Percentiles rank a stretch among this genome's conserved stretches.
Evolutionary conservation across 2,329 filamentous ascomycete species (phyloP).

Genomic region (Neoscytalidium dimidiatum): DNA sequence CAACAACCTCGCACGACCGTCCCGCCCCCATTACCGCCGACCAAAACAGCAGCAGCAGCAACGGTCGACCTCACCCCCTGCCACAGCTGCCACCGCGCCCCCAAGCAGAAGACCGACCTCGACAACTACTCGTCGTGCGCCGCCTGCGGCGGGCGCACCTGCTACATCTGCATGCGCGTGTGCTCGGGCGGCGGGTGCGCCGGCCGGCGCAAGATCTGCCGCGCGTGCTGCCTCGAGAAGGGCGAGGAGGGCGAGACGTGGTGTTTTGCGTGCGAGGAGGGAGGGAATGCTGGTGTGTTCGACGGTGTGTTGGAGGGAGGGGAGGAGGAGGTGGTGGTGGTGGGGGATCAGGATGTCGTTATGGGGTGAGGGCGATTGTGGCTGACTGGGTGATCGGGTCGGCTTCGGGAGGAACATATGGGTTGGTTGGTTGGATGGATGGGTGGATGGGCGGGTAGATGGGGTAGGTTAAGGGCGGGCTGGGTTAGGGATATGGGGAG

Average conservation of each 20-base stretch:
- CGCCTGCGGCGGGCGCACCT: conserved; percentile 63
- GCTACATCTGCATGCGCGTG: conserved; percentile 68
- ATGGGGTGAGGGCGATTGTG: neutral
- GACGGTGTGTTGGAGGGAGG: neutral
- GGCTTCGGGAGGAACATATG: neutral
- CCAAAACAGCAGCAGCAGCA: neutral
- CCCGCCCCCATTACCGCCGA: neutral
- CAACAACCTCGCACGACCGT: neutral
- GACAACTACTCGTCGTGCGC: conserved; percentile 67
- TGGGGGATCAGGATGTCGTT: neutral
- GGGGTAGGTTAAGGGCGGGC: neutral
- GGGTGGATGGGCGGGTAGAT: neutral
- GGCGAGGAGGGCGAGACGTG: conserved; percentile 66
- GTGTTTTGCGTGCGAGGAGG: conserved; percentile 62
- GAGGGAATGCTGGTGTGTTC: no score
- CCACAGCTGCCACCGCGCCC: conserved; percentile 67
- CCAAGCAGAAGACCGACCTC: conserved; percentile 65
- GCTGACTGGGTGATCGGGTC: neutral
- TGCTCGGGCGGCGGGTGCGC: conserved; percentile 44
- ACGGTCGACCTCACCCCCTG: conserved; percentile 53
- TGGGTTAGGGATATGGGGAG: neutral
- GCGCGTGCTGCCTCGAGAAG: conserved; percentile 67
- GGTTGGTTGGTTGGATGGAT: neutral
- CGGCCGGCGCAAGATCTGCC: conserved; percentile 62
- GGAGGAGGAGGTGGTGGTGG: neutral